Percentiles rank a stretch among this genome's conserved stretches.
phyloP scores from a whole-genome alignment of 2,329 filamentous ascomycete species.

The Escovopsis sp. region DNA sequence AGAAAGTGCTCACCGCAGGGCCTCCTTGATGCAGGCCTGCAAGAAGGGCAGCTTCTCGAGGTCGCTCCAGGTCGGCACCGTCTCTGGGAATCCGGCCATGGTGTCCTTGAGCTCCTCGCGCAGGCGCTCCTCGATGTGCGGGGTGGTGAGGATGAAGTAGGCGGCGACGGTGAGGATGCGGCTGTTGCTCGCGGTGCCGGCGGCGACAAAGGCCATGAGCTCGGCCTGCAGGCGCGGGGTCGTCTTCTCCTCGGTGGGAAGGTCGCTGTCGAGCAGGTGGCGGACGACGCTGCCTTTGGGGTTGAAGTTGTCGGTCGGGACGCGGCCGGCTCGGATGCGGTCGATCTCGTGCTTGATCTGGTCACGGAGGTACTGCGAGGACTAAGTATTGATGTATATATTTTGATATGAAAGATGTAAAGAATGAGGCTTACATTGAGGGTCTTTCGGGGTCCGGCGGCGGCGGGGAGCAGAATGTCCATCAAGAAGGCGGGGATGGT shows the following conservation, averaged over 20 bases:
- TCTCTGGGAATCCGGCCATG: not conserved
- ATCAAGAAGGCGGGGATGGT: not conserved
- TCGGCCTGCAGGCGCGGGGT: constrained; percentile 18
- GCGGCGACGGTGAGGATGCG: constrained; percentile 18
- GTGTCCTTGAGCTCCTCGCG: constrained; percentile 16
- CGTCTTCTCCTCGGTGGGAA: constrained; percentile 18
- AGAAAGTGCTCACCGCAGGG: not conserved
- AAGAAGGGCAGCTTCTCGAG: constrained; percentile 24
- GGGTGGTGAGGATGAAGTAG: constrained; percentile 21
- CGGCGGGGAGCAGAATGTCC: not conserved
- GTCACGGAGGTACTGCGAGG: no score
- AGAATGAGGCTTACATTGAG: not conserved
- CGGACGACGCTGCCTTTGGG: not conserved
- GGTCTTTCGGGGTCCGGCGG: not conserved
- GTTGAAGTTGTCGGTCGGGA: not conserved
- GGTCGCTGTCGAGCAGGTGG: no score
- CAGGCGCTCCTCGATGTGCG: constrained; percentile 15
- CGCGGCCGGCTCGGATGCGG: no score
- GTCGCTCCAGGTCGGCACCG: constrained; percentile 7
- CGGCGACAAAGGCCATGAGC: constrained; percentile 16
- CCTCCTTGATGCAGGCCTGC: constrained; percentile 16
- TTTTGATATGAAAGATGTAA: no score
- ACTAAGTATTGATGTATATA: no score
- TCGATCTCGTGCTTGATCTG: no score
- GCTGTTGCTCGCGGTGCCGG: constrained; percentile 23